phyloP scores from a whole-genome alignment of 352 stramenopile genomes.

The Globisporangium cystogenes region DNA sequence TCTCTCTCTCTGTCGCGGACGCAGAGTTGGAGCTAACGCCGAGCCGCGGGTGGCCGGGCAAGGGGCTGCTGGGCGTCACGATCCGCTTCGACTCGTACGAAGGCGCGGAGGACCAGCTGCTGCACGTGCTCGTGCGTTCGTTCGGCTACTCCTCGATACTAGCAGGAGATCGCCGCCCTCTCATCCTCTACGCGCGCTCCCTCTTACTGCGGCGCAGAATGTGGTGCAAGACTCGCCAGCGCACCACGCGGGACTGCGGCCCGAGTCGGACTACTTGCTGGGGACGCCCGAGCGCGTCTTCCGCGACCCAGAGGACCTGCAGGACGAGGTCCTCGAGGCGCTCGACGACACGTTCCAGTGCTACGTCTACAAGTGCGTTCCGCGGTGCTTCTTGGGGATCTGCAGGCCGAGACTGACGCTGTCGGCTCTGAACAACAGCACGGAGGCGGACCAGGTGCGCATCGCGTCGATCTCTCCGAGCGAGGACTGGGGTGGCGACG shows the following conservation, averaged over 20 bases:
- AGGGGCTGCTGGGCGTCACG: constrained; percentile 95
- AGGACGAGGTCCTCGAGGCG: constrained; percentile 87
- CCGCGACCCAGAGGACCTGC: constrained; percentile 79
- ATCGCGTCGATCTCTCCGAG: constrained; percentile 83
- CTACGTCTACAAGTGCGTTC: constrained; percentile 95
- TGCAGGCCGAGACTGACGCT: constrained; percentile 1
- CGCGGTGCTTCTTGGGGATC: background rate
- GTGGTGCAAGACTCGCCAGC: constrained; percentile 89
- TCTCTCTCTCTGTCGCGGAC: background rate
- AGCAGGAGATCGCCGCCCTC: background rate
- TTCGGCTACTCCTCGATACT: background rate
- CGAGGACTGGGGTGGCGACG: constrained; percentile 86
- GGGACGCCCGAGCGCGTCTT: constrained; percentile 91
- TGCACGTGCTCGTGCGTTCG: constrained; percentile 87
- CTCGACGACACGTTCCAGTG: constrained; percentile 93
- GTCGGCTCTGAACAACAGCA: constrained; percentile 23
- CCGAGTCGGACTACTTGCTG: constrained; percentile 92
- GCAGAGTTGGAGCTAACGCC: constrained; percentile 85
- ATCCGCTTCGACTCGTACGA: constrained; percentile 97
- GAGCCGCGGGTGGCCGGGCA: constrained; percentile 90
- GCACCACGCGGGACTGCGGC: constrained; percentile 81
- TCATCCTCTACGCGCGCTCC: too few relatives aligned
- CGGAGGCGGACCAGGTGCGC: constrained; percentile 90
- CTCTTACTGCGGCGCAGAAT: constrained; percentile 27
- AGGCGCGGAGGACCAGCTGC: constrained; percentile 92